Conservation (phyloP, 352 stramenopile species). For the Phytopythium montanum region DNA sequence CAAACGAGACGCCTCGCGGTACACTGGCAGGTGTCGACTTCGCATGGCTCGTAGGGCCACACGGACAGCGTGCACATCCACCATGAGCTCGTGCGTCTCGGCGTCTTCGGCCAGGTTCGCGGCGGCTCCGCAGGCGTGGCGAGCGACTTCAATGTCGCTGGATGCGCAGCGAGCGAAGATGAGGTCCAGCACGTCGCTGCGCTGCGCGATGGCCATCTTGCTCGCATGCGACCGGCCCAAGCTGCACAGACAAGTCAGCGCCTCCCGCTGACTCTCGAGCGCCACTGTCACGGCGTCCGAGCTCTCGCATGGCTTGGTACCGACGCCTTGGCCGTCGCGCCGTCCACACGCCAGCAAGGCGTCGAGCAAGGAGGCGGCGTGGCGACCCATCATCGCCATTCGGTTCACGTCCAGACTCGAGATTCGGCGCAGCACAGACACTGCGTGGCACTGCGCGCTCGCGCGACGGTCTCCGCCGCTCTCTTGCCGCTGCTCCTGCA, state of each 20-base stretch:
- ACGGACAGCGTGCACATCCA: constrained; percentile 87
- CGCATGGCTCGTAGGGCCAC: constrained; percentile 87
- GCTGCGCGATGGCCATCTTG: constrained; percentile 63
- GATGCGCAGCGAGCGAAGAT: constrained; percentile 77
- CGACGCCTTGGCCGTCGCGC: constrained; percentile 10
- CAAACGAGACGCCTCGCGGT: constrained; percentile 89
- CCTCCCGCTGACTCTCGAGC: constrained; percentile 90
- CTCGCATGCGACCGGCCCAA: constrained; percentile 79
- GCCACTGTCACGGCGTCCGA: constrained; percentile 21
- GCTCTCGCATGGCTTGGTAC: background rate
- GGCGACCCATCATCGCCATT: constrained; percentile 67
- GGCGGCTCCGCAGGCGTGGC: constrained; percentile 88
- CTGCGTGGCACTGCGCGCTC: constrained; percentile 86
- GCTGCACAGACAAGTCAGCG: constrained; percentile 84
- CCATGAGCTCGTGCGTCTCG: constrained; percentile 79
- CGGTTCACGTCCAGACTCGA: constrained; percentile 79
- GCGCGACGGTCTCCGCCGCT: constrained; percentile 14
- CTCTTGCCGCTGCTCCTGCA: background rate
- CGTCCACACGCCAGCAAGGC: constrained; percentile 34
- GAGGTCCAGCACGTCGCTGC: constrained; percentile 35
- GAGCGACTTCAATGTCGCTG: constrained; percentile 87
- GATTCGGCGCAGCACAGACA: constrained; percentile 89
- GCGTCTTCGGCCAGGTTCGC: constrained; percentile 90
- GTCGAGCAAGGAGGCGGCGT: constrained; percentile 51
- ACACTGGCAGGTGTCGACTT: constrained; percentile 85